Evolutionary conservation across 345 rosid genomes (phyloP).

Genomic region (Heritiera fomes): DNA sequence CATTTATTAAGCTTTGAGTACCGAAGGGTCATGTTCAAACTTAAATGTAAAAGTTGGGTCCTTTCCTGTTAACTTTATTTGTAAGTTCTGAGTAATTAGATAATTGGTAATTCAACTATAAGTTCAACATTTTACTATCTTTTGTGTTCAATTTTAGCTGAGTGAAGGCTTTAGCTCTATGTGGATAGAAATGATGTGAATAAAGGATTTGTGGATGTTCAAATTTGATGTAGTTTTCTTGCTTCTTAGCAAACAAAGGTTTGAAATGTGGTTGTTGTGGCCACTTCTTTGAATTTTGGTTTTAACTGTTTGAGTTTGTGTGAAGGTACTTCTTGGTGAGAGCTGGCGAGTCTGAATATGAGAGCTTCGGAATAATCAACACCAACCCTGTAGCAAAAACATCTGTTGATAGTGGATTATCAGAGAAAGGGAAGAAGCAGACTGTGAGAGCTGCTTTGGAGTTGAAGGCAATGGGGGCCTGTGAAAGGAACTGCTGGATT

Average conservation of each 20-base stretch:
- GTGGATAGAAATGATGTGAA: not conserved
- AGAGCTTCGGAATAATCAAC: constrained; percentile 76
- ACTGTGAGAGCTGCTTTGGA: constrained; percentile 60
- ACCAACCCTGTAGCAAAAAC: constrained; percentile 90
- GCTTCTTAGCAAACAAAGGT: not conserved
- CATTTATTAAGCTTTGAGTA: not conserved
- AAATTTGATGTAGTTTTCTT: not conserved
- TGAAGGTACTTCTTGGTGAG: constrained; percentile 82
- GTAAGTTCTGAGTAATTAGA: not conserved
- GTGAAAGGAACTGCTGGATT: constrained; percentile 82
- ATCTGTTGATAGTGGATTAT: constrained; percentile 80
- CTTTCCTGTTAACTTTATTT: not conserved
- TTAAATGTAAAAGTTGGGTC: not conserved
- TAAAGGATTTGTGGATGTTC: not conserved
- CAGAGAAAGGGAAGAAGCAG: constrained; percentile 88
- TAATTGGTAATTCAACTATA: not conserved
- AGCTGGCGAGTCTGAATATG: constrained; percentile 89
- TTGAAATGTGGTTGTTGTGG: constrained; percentile 1
- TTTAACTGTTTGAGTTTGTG: constrained; percentile 20
- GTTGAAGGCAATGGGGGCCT: constrained; percentile 75
- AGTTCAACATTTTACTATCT: not conserved
- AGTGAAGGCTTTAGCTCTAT: not conserved
- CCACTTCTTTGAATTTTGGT: constrained; percentile 8
- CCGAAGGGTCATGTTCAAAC: not conserved
- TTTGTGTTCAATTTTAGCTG: not conserved